These are phyloP conservation scores for Leishmania major DNA, from an alignment of 208 protist species.

Conservation along the genomic window DNA sequence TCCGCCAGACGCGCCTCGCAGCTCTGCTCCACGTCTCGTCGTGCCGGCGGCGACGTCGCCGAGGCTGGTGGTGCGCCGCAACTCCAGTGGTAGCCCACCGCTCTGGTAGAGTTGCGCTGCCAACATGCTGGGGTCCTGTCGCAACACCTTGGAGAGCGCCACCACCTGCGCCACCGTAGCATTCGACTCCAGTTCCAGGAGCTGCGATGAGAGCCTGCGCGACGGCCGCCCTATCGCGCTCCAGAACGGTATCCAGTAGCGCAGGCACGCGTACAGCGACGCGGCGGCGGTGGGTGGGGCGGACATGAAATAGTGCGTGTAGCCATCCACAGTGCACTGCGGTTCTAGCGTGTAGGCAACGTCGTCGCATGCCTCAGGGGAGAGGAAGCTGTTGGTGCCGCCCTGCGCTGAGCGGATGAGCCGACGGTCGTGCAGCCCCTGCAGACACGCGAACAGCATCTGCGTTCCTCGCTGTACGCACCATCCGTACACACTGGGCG, in stretches of 20 bases:
- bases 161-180: constrained; percentile 40
- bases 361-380: constrained; percentile 24
- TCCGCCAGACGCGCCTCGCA: neutral
- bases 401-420: constrained; percentile 30
- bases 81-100: constrained; percentile 15
- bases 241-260: constrained; percentile 65
- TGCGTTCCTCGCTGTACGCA: constrained; percentile 47
- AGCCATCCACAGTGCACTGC: constrained; percentile 15
- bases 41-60: constrained; percentile 1
- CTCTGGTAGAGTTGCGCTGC: constrained; percentile 59
- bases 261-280: constrained; percentile 56
- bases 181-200: constrained; percentile 45
- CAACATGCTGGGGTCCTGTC: constrained; percentile 34
- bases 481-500: constrained; percentile 49
- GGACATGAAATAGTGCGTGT: constrained; percentile 28
- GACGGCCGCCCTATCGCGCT: constrained; percentile 3
- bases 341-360: constrained; percentile 26
- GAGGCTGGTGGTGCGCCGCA: constrained; percentile 2
- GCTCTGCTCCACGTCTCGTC: neutral
- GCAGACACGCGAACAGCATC: constrained; percentile 42
- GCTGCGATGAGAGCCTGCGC: neutral
- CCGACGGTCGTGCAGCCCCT: constrained; percentile 39
- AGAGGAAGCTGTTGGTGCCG: constrained; percentile 18
- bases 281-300: constrained; percentile 14
- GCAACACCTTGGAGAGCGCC: constrained; percentile 45